Evolutionary conservation across 2,329 filamentous ascomycete genomes (phyloP).

Genomic region (Trichoderma afroharzianum): DNA sequence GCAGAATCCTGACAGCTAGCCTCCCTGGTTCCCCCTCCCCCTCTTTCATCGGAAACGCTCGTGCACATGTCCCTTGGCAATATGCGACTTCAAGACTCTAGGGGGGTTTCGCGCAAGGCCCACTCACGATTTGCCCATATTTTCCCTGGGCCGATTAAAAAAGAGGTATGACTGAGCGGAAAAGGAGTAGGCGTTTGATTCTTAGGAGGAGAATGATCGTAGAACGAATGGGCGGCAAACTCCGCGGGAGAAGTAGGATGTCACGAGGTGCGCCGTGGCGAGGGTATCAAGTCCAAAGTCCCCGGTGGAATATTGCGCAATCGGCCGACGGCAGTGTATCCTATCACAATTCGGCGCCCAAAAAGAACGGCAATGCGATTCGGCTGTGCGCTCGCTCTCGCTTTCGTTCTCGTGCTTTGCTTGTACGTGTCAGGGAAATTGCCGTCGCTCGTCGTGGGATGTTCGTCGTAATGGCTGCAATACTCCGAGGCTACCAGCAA

Average conservation of each 20-base stretch:
- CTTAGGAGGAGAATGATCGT: not conserved
- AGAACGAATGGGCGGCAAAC: not conserved
- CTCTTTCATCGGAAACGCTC: not conserved
- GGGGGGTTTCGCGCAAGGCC: not conserved
- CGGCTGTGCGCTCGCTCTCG: not conserved
- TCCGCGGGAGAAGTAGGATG: not conserved
- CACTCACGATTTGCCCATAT: conserved; percentile 20
- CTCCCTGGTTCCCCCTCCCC: not conserved
- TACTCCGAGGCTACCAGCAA: not conserved
- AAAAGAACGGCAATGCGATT: not conserved
- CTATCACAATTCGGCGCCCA: not conserved
- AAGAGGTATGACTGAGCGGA: not conserved
- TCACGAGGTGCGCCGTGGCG: conserved; percentile 1
- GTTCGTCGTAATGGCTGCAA: not conserved
- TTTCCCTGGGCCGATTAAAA: not conserved
- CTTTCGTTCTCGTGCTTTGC: not conserved
- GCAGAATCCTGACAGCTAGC: not conserved
- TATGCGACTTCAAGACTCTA: not conserved
- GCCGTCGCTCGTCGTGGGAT: not conserved
- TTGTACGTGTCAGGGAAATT: not conserved
- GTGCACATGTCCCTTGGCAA: not conserved
- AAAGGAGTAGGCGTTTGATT: not conserved
- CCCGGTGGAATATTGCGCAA: not conserved
- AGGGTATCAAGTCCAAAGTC: not conserved
- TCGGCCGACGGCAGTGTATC: not conserved